A percentile compares a stretch with the other conserved stretches of the same genome.
These are phyloP conservation scores for Dillenia suffruticosa DNA, from an alignment of 164 flowering plant species.

Conservation along the genomic window DNA sequence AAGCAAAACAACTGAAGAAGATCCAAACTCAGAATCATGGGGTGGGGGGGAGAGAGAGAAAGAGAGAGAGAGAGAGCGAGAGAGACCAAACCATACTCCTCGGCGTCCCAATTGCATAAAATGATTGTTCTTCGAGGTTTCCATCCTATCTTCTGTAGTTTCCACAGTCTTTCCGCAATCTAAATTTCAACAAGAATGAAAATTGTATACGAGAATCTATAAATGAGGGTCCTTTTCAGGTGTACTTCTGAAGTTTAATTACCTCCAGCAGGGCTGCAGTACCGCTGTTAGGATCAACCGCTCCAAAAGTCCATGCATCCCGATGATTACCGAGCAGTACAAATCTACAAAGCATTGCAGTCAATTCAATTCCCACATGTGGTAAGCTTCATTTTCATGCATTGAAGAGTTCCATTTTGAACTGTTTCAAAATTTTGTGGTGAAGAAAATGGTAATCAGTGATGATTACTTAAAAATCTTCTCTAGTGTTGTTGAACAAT, in stretches of 20 bases:
- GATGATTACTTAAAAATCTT: too few species aligned
- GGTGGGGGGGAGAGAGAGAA: constrained; percentile 3
- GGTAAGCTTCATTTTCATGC: too few species aligned
- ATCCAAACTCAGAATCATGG: too few species aligned
- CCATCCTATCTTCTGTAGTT: constrained; percentile 65
- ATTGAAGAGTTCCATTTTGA: too few species aligned
- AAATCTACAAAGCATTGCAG: constrained; percentile 29
- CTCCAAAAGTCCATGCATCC: constrained; percentile 86
- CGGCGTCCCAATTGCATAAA: constrained; percentile 87
- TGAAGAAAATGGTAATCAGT: too few species aligned
- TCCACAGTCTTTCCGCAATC: constrained; percentile 56
- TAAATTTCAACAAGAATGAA: constrained; percentile 8
- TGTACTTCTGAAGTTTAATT: not conserved
- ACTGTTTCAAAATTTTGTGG: too few species aligned
- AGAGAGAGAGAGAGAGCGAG: constrained; percentile 19
- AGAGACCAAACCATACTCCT: constrained; percentile 79
- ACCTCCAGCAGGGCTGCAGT: constrained; percentile 77
- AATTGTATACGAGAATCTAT: not conserved
- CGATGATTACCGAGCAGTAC: constrained; percentile 77
- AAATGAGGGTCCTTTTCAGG: not conserved
- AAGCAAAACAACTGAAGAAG: not conserved
- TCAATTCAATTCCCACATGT: too few species aligned
- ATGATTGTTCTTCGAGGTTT: constrained; percentile 63
- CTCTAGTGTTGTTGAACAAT: not conserved
- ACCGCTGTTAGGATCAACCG: constrained; percentile 86